These are phyloP conservation scores for Arxiozyma telluris DNA, from an alignment of 1,139 yeast genomes.

Conservation along the genomic window DNA sequence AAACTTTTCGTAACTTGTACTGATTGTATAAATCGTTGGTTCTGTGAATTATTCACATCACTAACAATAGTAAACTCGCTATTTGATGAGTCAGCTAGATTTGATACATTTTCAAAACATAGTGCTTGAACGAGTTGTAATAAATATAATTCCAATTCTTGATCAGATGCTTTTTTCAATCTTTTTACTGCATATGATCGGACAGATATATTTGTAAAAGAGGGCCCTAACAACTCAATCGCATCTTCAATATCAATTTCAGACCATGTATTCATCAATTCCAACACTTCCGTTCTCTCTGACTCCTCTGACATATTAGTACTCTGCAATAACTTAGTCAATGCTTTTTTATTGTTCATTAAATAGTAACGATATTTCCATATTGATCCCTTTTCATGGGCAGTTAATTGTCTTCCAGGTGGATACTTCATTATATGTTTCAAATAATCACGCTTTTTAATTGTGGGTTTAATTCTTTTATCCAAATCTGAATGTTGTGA, in stretches of 20 bases:
- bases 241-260: constrained; percentile 91
- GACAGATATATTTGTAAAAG: constrained; percentile 45
- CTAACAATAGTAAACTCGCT: constrained; percentile 40
- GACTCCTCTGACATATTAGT: constrained; percentile 80
- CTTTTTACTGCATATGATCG: constrained; percentile 85
- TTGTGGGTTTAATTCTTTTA: constrained; percentile 80
- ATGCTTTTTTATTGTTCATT: constrained; percentile 62
- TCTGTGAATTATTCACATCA: constrained; percentile 25
- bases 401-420: constrained; percentile 72
- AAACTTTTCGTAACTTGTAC: neutral
- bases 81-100: constrained; percentile 23
- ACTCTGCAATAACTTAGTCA: constrained; percentile 79
- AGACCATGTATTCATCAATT: constrained; percentile 50
- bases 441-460: constrained; percentile 69
- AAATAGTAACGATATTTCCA: constrained; percentile 91
- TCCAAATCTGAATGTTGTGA: constrained; percentile 70
- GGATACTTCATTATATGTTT: constrained; percentile 63
- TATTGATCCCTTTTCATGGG: constrained; percentile 75
- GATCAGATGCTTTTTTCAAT: constrained; percentile 66
- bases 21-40: constrained; percentile 6
- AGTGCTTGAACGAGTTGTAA: constrained; percentile 90
- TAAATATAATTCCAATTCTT: constrained; percentile 69
- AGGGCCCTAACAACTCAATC: constrained; percentile 73
- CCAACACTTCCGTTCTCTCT: constrained; percentile 73
- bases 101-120: constrained; percentile 50